Evolutionary conservation across 345 rosid species (phyloP), one percentile per base, ranked within the genome.

Genomic region (Eutrema japonicum): DNA sequence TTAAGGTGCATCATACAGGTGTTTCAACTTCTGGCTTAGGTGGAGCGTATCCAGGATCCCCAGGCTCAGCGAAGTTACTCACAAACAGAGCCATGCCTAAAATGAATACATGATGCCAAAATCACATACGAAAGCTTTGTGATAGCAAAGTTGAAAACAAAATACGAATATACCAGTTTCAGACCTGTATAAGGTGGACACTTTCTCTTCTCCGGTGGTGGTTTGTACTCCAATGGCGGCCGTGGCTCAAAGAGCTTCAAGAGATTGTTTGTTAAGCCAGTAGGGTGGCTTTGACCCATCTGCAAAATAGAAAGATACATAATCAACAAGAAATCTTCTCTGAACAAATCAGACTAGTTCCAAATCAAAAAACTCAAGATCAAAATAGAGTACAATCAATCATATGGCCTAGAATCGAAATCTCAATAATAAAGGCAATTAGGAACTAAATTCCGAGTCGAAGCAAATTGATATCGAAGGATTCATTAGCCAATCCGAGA

Each of bases 261-360:
- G 18, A 91, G 91, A 66, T 86, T 91, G 35, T 82, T 54, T 52
- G 98, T 93, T 74, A 93, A 83, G 49, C 97, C 98, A 29, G 97
- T 89, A 6, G 97, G 98, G 70, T 93, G 98, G 74, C 92, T 89
- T 70, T 89, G 96, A 59, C 97, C 97, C 83, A 93, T 93, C 97
- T 91, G 89, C 83, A 80, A 69, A 53, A 10, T 12, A 58, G 54
- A 53, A 71, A 60, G 52, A 46, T 26, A 35, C 26, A 49, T 22
- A n/a, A 59, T 22, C 33, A 14, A 38, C 58, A 47, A 47, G 18
- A 70, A 49, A 29, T 41, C 61, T 62, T 26, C 36, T 3, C 37
- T 13, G 27, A 62, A 48, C n/a, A 7, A 36, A 42, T 7, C 14
- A 67, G 50, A 38, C 2, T 52, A 16, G 33, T 42, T 41, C 50